Conservation (phyloP, 1,139 yeast species). For the Meyerozyma athensensis region DNA sequence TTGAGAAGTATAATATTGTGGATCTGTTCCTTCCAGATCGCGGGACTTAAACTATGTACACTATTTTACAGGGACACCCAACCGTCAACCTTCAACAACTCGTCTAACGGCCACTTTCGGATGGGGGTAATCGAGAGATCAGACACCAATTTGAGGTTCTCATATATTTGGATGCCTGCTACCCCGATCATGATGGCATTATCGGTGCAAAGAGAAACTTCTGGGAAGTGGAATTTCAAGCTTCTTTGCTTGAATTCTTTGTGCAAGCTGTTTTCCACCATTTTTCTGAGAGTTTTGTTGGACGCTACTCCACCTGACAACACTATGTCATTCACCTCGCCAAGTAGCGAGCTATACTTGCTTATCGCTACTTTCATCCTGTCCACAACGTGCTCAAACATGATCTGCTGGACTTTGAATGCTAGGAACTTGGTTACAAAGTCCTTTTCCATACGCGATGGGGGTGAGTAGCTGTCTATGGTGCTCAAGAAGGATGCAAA, state of each 20-base stretch:
- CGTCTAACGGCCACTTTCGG: conserved; percentile 70
- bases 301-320: conserved; percentile 96
- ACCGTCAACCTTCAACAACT: conserved; percentile 43
- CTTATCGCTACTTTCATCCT: conserved; percentile 53
- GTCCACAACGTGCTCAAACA: conserved; percentile 68
- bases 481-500: conserved; percentile 75
- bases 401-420: conserved; percentile 54
- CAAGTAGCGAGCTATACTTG: conserved; percentile 33
- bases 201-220: conserved; percentile 75
- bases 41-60: conserved; percentile 6
- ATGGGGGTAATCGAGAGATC: conserved; percentile 53
- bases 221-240: conserved; percentile 56
- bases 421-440: conserved; percentile 44
- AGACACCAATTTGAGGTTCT: conserved; percentile 44
- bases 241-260: conserved; percentile 8
- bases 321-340: conserved; percentile 53
- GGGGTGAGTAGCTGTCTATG: conserved; percentile 27
- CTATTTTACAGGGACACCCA: conserved; percentile 29
- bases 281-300: conserved; percentile 52
- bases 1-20: conserved; percentile 47
- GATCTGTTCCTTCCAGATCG: conserved; percentile 51
- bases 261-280: conserved; percentile 36
- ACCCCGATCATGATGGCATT: conserved; percentile 97
- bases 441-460: conserved; percentile 17
- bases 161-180: conserved; percentile 88